Evolutionary conservation across 2,329 filamentous ascomycete genomes (phyloP).

Genomic region (Neonectria neomacrospora): DNA sequence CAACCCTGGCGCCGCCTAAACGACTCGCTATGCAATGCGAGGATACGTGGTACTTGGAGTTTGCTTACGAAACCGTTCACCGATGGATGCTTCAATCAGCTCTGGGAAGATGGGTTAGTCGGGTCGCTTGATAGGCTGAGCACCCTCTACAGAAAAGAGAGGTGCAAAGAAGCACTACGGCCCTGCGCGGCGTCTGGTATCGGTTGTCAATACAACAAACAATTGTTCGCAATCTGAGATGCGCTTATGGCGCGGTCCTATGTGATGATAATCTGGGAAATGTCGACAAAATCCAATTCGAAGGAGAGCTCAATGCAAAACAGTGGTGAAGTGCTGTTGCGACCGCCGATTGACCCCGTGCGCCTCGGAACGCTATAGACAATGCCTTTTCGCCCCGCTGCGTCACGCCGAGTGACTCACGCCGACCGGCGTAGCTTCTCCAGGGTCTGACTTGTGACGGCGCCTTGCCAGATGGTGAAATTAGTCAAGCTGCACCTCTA

Average conservation of each 20-base stretch:
- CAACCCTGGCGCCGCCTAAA: constrained; percentile 76
- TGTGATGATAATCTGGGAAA: constrained; percentile 9
- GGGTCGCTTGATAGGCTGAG: constrained; percentile 52
- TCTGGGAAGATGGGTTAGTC: constrained; percentile 51
- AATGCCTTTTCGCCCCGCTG: constrained; percentile 10
- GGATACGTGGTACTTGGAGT: constrained; percentile 45
- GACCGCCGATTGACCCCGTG: background rate
- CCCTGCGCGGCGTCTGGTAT: constrained; percentile 56
- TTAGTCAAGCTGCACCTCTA: background rate
- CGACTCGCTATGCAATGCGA: constrained; percentile 34
- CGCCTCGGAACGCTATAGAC: constrained; percentile 20
- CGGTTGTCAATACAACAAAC: constrained; percentile 55
- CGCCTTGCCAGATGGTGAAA: constrained; percentile 3
- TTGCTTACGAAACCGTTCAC: constrained; percentile 49
- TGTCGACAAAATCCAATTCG: background rate
- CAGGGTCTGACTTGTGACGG: constrained; percentile 10
- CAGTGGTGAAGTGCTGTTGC: background rate
- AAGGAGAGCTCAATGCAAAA: background rate
- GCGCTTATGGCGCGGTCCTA: background rate
- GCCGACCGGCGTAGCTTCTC: constrained; percentile 12
- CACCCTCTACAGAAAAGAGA: constrained; percentile 45
- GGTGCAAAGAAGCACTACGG: constrained; percentile 53
- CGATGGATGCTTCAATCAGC: constrained; percentile 47
- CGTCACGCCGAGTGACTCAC: constrained; percentile 40
- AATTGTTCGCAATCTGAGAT: constrained; percentile 45